These are phyloP conservation scores for Anastatica hierochuntica DNA, from an alignment of 345 rosid genomes.

Conservation along the genomic window DNA sequence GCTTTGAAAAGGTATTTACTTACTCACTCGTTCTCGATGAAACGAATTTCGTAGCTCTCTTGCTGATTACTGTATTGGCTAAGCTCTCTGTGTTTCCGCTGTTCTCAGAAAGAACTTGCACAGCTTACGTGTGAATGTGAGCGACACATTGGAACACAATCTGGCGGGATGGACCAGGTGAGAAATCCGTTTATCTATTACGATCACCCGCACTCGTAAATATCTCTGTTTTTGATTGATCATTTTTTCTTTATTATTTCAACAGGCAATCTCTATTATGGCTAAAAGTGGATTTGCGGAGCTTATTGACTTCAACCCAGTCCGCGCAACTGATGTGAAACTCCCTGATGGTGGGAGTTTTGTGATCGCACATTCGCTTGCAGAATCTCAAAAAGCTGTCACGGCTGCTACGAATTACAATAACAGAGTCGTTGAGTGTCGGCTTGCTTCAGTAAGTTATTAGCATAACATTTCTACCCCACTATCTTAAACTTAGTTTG, in stretches of 20 bases:
- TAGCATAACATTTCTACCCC: neutral
- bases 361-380: constrained; percentile 88
- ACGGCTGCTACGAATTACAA: constrained; percentile 95
- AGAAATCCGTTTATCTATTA: neutral
- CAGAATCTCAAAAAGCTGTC: constrained; percentile 93
- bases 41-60: neutral
- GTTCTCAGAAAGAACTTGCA: constrained; percentile 84
- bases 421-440: constrained; percentile 95
- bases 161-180: constrained; percentile 99
- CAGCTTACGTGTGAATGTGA: constrained; percentile 94
- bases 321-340: constrained; percentile 88
- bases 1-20: constrained; percentile 60
- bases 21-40: neutral
- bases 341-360: constrained; percentile 96
- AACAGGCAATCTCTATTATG: constrained; percentile 95
- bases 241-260: neutral
- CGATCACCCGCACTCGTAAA: neutral
- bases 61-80: neutral
- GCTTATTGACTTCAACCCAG: constrained; percentile 98
- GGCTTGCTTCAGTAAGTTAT: constrained; percentile 74
- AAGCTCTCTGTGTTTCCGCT: neutral
- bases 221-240: neutral
- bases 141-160: constrained; percentile 90
- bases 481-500: neutral
- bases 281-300: constrained; percentile 95